These are phyloP conservation scores for Colletotrichum costaricense DNA, from an alignment of 2,329 filamentous ascomycete species.

Conservation along the genomic window DNA sequence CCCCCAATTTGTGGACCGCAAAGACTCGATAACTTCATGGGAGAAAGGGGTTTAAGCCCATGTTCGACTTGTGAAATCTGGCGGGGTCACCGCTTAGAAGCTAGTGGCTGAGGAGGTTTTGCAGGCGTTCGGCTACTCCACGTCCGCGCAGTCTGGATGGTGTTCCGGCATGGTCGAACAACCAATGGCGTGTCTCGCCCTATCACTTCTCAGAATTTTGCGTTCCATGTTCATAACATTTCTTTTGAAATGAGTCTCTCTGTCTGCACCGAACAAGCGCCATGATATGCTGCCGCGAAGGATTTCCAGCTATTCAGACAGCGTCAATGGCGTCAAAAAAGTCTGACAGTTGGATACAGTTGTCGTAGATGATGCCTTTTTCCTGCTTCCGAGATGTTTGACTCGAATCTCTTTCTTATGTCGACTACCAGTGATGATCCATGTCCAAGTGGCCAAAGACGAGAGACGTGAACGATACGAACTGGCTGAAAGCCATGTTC, in stretches of 20 bases:
- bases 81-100: conserved; percentile 24
- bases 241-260: conserved; percentile 27
- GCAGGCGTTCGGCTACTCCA: conserved; percentile 27
- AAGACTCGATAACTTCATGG: conserved; percentile 27
- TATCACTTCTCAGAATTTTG: conserved; percentile 34
- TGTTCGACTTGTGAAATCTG: conserved; percentile 6
- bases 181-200: conserved; percentile 33
- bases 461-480: conserved; percentile 12
- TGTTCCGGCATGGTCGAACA: conserved; percentile 22
- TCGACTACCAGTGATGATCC: conserved; percentile 13
- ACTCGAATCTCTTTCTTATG: conserved; percentile 33
- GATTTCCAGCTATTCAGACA: conserved; percentile 9
- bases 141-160: conserved; percentile 23
- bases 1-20: conserved; percentile 3
- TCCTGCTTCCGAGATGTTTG: conserved; percentile 21
- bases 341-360: neutral
- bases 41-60: neutral
- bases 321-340: conserved; percentile 34
- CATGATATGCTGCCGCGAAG: conserved; percentile 5
- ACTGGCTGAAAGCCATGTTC: conserved; percentile 16
- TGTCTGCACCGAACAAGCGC: conserved; percentile 15
- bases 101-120: conserved; percentile 25
- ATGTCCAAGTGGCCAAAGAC: conserved; percentile 23
- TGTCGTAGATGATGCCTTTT: conserved; percentile 32
- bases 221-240: conserved; percentile 23